Conservation (phyloP, 352 stramenopile species). For the Globisporangium megalacanthum region DNA sequence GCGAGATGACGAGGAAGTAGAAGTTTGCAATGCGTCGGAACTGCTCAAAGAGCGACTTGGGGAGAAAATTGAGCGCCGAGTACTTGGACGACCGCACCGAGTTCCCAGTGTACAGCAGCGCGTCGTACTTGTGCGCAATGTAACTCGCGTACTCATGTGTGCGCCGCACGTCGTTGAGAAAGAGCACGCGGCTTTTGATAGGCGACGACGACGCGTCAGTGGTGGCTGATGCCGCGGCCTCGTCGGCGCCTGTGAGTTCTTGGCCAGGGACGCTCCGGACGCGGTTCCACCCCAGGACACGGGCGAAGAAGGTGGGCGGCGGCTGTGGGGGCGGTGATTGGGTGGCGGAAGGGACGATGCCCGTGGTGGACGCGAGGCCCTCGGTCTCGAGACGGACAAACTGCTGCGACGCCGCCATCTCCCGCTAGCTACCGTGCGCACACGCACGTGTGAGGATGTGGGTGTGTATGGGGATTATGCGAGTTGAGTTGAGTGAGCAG, state of each 20-base stretch:
- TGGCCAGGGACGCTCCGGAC: conserved; percentile 20
- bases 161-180: conserved; percentile 56
- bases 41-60: conserved; percentile 94
- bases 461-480: background rate
- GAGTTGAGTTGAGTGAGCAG: background rate
- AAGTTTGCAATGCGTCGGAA: conserved; percentile 95
- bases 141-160: conserved; percentile 57
- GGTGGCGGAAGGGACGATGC: conserved; percentile 2
- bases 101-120: conserved; percentile 44
- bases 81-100: conserved; percentile 91
- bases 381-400: conserved; percentile 18
- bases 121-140: conserved; percentile 37
- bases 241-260: conserved; percentile 13
- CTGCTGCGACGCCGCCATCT: conserved; percentile 13
- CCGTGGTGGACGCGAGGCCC: conserved; percentile 6
- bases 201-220: conserved; percentile 8
- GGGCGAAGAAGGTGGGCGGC: background rate
- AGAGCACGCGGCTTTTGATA: conserved; percentile 59
- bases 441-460: background rate
- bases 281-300: conserved; percentile 24
- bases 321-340: background rate
- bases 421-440: background rate
- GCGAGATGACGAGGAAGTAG: conserved; percentile 95
- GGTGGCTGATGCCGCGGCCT: background rate
- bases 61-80: conserved; percentile 92